Evolutionary conservation across 768 basidiomycete genomes (phyloP).

Genomic region (Naganishia antarctica): DNA sequence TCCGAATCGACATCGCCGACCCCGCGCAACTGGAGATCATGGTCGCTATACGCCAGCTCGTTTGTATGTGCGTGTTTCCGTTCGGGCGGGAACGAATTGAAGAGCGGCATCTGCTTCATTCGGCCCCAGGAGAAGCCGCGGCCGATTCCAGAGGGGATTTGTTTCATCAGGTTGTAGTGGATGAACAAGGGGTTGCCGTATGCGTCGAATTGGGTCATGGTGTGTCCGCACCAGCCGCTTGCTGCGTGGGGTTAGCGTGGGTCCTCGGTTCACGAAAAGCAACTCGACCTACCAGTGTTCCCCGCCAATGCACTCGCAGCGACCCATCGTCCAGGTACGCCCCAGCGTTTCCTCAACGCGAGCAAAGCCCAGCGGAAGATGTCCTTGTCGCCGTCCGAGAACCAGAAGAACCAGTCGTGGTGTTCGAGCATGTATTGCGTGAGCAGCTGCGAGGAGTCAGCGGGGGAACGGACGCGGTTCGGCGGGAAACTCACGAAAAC

Average conservation of each 20-base stretch:
- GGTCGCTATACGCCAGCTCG: conserved; percentile 32
- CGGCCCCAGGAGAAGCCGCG: conserved; percentile 43
- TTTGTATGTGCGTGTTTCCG: conserved; percentile 33
- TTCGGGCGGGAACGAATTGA: conserved; percentile 38
- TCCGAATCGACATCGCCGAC: conserved; percentile 45
- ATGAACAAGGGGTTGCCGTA: conserved; percentile 45
- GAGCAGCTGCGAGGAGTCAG: conserved; percentile 28
- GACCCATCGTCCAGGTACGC: conserved; percentile 52
- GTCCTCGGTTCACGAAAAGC: too few species aligned
- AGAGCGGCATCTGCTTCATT: conserved; percentile 43
- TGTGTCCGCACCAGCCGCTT: conserved; percentile 36
- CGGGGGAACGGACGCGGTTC: too few species aligned
- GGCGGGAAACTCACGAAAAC: conserved; percentile 38
- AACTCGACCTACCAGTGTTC: conserved; percentile 29
- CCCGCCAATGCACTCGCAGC: conserved; percentile 49
- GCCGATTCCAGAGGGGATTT: conserved; percentile 46
- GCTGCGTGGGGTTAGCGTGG: background rate
- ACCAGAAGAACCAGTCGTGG: conserved; percentile 50
- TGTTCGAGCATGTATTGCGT: conserved; percentile 47
- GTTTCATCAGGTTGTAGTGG: conserved; percentile 52
- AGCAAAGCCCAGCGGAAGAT: conserved; percentile 51
- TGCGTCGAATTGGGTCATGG: conserved; percentile 50
- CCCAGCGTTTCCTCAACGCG: conserved; percentile 53
- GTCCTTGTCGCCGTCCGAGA: conserved; percentile 52
- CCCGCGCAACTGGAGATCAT: conserved; percentile 25